phyloP scores from a whole-genome alignment of 208 protist species.

The Tritrichomonas foetus region DNA sequence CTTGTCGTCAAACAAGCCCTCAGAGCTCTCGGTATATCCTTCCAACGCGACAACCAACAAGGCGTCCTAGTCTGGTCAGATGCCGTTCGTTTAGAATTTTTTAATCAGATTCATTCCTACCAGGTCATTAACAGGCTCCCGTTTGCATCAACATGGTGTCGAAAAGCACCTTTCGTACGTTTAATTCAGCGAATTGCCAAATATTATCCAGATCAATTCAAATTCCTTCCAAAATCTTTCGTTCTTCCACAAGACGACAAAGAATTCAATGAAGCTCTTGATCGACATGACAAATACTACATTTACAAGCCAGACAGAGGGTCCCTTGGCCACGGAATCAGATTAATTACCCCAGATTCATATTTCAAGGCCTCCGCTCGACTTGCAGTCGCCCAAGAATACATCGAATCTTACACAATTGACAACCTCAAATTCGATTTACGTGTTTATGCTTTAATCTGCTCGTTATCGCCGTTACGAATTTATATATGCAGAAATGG shows the following conservation, averaged over 20 bases:
- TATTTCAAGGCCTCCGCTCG: too few relatives aligned
- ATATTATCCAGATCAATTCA: not conserved
- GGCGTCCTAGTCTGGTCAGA: not conserved
- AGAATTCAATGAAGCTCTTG: not conserved
- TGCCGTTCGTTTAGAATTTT: not conserved
- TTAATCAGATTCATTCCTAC: not conserved
- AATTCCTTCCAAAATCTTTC: not conserved
- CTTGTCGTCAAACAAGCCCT: too few relatives aligned
- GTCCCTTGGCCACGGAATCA: not conserved
- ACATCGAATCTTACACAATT: not conserved
- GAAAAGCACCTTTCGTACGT: not conserved
- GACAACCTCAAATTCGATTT: slow-evolving; percentile 13
- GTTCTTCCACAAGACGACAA: not conserved
- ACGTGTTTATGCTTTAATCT: not conserved
- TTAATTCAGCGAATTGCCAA: not conserved
- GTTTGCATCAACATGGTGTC: not conserved
- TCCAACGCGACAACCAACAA: not conserved
- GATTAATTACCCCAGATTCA: too few relatives aligned
- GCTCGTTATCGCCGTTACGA: not conserved
- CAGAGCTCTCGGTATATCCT: not conserved
- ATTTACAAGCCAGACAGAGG: not conserved
- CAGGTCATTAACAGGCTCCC: not conserved
- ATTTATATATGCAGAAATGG: not conserved
- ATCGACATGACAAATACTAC: not conserved
- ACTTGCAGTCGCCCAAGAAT: slow-evolving; percentile 10